These are phyloP conservation scores for Emmonsiellopsis sp. DNA, from an alignment of 2,329 filamentous ascomycete genomes.

Conservation along the genomic window DNA sequence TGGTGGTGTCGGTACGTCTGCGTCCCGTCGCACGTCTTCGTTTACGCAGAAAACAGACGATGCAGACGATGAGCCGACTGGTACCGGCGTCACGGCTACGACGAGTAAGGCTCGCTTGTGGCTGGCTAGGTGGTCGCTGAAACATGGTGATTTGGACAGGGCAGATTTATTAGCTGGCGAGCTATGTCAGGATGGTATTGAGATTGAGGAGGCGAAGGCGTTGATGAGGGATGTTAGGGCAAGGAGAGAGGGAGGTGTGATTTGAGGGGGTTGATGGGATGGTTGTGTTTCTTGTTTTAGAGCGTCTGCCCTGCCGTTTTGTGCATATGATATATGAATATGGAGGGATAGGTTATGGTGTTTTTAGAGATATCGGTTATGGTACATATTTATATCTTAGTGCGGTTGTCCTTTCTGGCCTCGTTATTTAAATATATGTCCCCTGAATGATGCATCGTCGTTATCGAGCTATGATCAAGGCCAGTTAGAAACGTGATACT, in stretches of 20 bases:
- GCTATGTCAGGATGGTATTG: slow-evolving; percentile 87
- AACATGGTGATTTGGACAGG: slow-evolving; percentile 61
- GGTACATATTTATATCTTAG: no score
- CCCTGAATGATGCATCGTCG: no score
- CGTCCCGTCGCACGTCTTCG: slow-evolving; percentile 16
- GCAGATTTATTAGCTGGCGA: slow-evolving; percentile 79
- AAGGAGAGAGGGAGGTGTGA: slow-evolving; percentile 47
- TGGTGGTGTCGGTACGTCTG: slow-evolving; percentile 43
- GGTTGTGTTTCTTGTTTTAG: no score
- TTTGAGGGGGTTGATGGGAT: not conserved
- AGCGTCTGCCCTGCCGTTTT: no score
- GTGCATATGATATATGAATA: no score
- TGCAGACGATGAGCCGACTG: slow-evolving; percentile 31
- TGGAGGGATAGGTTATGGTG: no score
- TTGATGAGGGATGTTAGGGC: slow-evolving; percentile 78
- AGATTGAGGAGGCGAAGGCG: slow-evolving; percentile 94
- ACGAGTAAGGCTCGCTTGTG: slow-evolving; percentile 91
- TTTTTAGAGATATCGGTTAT: no score
- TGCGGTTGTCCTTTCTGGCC: no score
- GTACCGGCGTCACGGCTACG: slow-evolving; percentile 79
- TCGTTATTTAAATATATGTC: no score
- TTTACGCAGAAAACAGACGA: slow-evolving; percentile 25
- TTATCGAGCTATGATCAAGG: no score
- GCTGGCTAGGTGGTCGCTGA: slow-evolving; percentile 76
- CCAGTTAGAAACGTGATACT: no score